Conservation (phyloP, 306 rosid species). For the Echinosophora koreensis region DNA sequence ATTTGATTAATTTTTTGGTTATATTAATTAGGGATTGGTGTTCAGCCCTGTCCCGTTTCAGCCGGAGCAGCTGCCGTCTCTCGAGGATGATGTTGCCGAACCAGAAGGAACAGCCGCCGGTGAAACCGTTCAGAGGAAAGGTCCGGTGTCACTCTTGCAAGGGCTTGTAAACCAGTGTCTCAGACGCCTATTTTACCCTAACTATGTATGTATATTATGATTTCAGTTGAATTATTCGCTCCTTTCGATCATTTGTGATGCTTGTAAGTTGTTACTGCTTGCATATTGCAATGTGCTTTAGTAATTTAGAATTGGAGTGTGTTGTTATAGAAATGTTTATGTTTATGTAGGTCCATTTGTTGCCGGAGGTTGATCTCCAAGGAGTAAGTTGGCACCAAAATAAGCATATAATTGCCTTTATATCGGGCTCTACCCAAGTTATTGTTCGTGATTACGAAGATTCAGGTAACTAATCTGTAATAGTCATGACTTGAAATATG, state of each 20-base stretch:
- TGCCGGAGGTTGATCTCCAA: conserved; percentile 85
- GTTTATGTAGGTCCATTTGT: conserved; percentile 69
- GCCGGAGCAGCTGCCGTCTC: conserved; percentile 52
- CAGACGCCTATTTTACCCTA: conserved; percentile 67
- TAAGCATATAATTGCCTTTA: conserved; percentile 83
- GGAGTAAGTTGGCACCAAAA: conserved; percentile 95
- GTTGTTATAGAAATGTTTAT: conserved; percentile 15
- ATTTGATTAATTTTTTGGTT: neutral
- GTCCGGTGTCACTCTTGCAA: conserved; percentile 59
- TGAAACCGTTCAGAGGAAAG: conserved; percentile 49
- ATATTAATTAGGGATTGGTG: conserved; percentile 69
- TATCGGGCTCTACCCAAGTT: conserved; percentile 76
- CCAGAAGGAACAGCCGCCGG: conserved; percentile 39
- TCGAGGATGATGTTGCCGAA: conserved; percentile 54
- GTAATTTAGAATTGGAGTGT: conserved; percentile 13
- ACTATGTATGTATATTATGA: conserved; percentile 53
- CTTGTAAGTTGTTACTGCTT: neutral
- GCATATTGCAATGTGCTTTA: neutral
- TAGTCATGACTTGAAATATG: neutral
- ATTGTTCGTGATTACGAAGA: conserved; percentile 77
- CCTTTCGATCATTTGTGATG: neutral
- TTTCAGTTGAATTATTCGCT: neutral
- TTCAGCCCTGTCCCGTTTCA: conserved; percentile 89
- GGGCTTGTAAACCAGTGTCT: conserved; percentile 52
- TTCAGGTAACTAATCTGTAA: conserved; percentile 62